phyloP scores from a whole-genome alignment of 2,329 filamentous ascomycete species.

The Teratosphaeria nubilosa region DNA sequence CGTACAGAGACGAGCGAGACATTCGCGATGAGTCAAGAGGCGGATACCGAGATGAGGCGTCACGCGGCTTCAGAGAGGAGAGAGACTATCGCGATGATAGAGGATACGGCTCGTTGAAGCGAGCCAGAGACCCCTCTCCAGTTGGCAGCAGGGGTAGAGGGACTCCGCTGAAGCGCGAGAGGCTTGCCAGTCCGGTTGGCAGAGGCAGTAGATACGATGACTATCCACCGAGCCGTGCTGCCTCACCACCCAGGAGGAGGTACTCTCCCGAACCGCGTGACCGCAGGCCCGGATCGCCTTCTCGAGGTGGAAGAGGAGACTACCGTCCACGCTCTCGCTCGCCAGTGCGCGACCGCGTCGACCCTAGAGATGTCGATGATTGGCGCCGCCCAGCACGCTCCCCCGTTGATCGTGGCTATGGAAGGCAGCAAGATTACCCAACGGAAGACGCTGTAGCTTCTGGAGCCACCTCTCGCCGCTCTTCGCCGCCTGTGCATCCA shows the following conservation, averaged over 20 bases:
- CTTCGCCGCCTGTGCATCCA: constrained; percentile 49
- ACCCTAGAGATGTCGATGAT: constrained; percentile 38
- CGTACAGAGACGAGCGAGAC: constrained; percentile 14
- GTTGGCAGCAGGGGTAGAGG: constrained; percentile 35
- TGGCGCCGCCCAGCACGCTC: constrained; percentile 44
- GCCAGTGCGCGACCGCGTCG: constrained; percentile 40
- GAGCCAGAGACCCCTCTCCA: constrained; percentile 38
- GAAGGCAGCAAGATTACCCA: constrained; percentile 19
- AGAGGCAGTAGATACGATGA: constrained; percentile 34
- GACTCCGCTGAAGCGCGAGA: constrained; percentile 35
- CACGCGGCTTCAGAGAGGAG: constrained; percentile 5
- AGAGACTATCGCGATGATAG: constrained; percentile 13
- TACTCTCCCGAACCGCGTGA: constrained; percentile 33
- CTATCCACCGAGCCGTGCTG: constrained; percentile 30
- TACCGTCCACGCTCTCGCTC: constrained; percentile 45
- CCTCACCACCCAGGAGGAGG: constrained; percentile 28
- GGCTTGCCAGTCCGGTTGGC: constrained; percentile 30
- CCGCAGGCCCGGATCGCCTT: constrained; percentile 20
- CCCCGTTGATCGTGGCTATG: constrained; percentile 36
- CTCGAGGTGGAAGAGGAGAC: constrained; percentile 22
- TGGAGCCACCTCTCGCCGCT: constrained; percentile 48
- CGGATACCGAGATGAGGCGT: constrained; percentile 22
- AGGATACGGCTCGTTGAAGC: constrained; percentile 24
- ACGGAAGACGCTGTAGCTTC: constrained; percentile 47
- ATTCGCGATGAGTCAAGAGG: constrained; percentile 9